Conservation (phyloP, 2,329 filamentous ascomycete genomes). For the Diaporthe sp. region DNA sequence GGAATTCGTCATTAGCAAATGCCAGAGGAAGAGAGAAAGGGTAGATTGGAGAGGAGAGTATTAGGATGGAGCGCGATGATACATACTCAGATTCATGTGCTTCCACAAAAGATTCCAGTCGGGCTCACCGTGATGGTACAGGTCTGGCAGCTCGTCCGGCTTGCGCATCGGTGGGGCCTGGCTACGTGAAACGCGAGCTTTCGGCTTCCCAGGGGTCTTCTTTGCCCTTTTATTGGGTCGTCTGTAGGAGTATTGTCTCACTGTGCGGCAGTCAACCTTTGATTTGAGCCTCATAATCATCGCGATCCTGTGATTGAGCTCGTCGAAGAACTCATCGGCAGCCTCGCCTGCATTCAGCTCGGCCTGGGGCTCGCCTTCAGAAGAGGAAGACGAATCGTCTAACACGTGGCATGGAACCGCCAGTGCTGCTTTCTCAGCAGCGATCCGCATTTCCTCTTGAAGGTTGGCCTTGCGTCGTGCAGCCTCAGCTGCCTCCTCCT, state of each 20-base stretch:
- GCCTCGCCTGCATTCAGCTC: background rate
- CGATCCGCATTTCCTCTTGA: background rate
- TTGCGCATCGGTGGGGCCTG: background rate
- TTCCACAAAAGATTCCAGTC: slow-evolving; percentile 18
- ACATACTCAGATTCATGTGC: slow-evolving; percentile 33
- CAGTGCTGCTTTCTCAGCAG: background rate
- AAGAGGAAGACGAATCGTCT: background rate
- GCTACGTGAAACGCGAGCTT: background rate
- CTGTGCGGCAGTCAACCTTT: background rate
- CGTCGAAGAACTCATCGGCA: background rate
- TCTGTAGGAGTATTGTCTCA: background rate
- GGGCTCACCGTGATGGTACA: slow-evolving; percentile 13
- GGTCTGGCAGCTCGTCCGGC: background rate
- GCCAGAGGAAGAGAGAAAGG: too few relatives aligned
- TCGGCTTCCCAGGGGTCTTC: background rate
- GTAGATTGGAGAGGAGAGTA: background rate
- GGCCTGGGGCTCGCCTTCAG: background rate
- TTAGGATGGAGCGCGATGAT: too few relatives aligned
- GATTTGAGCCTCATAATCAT: background rate
- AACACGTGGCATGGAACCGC: background rate
- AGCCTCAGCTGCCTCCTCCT: background rate
- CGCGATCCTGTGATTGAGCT: background rate
- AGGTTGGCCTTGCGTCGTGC: background rate
- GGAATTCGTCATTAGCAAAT: background rate
- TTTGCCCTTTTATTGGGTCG: background rate